Evolutionary conservation across 1,284 basidiomycete species (phyloP), one percentile per base, ranked within the genome.

Genomic region (Leccinum pachyderme): DNA sequence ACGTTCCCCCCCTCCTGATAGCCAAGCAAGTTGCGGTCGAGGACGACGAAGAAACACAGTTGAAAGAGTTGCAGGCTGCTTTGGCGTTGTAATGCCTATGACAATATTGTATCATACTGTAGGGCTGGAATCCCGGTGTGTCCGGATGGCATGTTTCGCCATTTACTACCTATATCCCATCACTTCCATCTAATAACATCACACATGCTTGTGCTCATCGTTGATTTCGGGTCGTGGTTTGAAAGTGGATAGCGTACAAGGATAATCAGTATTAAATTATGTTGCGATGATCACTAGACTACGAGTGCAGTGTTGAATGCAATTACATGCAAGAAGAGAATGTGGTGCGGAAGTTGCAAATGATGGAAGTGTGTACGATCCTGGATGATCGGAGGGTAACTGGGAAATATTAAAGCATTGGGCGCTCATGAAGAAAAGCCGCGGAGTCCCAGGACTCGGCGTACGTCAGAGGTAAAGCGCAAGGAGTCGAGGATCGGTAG

Each of bases 401-500:
- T 49, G 48, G 50, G 47, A 44, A 12, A 49, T 50, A 11, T 56
- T 31, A 47, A 61, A 51, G 47, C 43, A 52, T 54, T 31, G 44
- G 52, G 51, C 9, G 32, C 48, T 66, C 59, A 73, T 50, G 69
- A 72, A 13, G 69, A 78, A 62, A 79, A 81, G 37, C 80, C 81
- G 59, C 88, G 86, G 57, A 98, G 84, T 52, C 96, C 95, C 49
- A 99, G 80, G 29, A 99, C 89, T 62, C 91, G 83, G 61, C 96
- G 84, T 24, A 99, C 96, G 70, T 99, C 96, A 57, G 85, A 90
- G 5, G 95, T 97, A 74, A 99, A 99, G 31, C 96, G 84, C 57
- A 99, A 75, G 51, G 92, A 95, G 73, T 99, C 96, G 54, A 99
- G 83, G 47, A 99, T 88, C 22, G 96, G 96, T 22, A 99, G 78